phyloP scores from a whole-genome alignment of 2,329 filamentous ascomycete genomes.

The Stagonosporopsis tanaceti region DNA sequence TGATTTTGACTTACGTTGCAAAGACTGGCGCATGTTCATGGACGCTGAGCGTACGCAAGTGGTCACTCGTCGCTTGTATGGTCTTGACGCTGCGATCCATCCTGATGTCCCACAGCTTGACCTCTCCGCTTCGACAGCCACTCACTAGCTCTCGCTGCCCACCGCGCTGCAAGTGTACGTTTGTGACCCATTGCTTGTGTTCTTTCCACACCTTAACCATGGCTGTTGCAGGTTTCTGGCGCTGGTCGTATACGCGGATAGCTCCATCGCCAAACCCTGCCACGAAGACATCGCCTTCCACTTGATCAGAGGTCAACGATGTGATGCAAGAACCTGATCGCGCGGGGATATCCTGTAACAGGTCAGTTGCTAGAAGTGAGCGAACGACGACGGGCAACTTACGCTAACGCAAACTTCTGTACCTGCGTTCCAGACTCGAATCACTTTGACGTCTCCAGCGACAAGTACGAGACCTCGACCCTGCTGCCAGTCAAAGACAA shows the following conservation, averaged over 20 bases:
- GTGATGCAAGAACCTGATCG: constrained; percentile 96
- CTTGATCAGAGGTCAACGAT: constrained; percentile 94
- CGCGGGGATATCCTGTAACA: constrained; percentile 81
- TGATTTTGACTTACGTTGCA: constrained; percentile 56
- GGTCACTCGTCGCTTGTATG: constrained; percentile 77
- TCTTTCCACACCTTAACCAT: constrained; percentile 99
- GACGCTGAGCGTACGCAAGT: constrained; percentile 84
- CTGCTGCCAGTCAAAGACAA: constrained; percentile 99
- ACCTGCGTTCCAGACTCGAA: constrained; percentile 94
- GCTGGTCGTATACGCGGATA: constrained; percentile 91
- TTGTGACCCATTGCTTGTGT: constrained; percentile 94
- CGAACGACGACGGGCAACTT: constrained; percentile 35
- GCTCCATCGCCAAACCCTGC: constrained; percentile 96
- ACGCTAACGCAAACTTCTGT: constrained; percentile 86
- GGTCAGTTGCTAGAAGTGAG: constrained; percentile 14
- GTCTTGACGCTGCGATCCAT: constrained; percentile 79
- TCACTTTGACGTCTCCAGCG: constrained; percentile 93
- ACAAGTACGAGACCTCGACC: constrained; percentile 95
- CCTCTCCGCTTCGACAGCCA: constrained; percentile 89
- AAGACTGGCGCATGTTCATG: constrained; percentile 98
- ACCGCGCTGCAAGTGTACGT: constrained; percentile 95
- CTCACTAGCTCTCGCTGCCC: constrained; percentile 90
- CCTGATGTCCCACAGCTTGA: constrained; percentile 95
- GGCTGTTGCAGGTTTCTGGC: constrained; percentile 80
- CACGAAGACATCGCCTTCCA: constrained; percentile 94